These are phyloP conservation scores for Berkeleyomyces rouxiae DNA, from an alignment of 2,329 filamentous ascomycete genomes.

Conservation along the genomic window DNA sequence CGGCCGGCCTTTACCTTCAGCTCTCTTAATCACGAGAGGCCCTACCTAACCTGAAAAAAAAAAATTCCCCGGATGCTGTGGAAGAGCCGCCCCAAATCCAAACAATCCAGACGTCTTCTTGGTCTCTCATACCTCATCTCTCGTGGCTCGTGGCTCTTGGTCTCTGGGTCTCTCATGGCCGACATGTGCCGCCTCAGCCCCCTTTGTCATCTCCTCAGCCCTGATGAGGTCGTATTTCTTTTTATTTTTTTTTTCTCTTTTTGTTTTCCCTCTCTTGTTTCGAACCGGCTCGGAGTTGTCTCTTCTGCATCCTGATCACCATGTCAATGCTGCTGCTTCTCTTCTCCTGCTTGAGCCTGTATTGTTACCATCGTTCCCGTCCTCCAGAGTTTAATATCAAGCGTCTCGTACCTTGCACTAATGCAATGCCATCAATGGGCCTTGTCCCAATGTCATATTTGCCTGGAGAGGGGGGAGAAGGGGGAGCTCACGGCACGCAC, in stretches of 20 bases:
- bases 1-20: too few species aligned
- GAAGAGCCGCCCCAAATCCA: background rate
- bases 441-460: too few species aligned
- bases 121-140: too few species aligned
- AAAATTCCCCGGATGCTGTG: background rate
- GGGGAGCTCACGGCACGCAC: background rate
- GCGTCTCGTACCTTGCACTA: background rate
- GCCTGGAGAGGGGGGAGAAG: too few species aligned
- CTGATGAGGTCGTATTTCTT: background rate
- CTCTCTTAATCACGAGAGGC: too few species aligned
- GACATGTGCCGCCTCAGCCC: slow-evolving; percentile 1
- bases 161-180: too few species aligned
- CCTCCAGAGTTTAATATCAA: background rate
- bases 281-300: background rate
- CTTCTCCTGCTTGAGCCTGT: too few species aligned
- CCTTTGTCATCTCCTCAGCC: background rate
- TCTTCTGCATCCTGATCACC: background rate
- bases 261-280: background rate
- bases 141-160: too few species aligned
- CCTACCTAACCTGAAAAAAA: too few species aligned
- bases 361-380: too few species aligned
- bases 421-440: background rate
- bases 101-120: background rate
- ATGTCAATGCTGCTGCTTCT: background rate
- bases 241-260: background rate